Percentiles rank a stretch among this genome's conserved stretches.
These are phyloP conservation scores for Zasmidium angulare DNA, from an alignment of 2,329 filamentous ascomycete genomes.

Conservation along the genomic window DNA sequence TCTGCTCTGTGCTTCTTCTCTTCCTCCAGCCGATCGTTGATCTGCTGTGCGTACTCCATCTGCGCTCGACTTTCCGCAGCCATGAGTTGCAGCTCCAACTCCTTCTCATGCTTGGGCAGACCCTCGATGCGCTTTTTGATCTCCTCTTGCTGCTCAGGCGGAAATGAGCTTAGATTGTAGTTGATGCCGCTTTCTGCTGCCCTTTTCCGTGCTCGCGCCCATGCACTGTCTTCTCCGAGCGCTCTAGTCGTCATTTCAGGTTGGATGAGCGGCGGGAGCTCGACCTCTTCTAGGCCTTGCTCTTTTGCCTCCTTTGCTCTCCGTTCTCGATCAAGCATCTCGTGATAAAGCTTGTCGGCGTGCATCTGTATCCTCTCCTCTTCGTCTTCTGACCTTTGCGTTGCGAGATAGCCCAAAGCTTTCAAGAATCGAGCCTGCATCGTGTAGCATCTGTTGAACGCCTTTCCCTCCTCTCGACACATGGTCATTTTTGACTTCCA, in stretches of 20 bases:
- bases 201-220: constrained; percentile 26
- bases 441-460: constrained; percentile 82
- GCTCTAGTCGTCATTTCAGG: constrained; percentile 28
- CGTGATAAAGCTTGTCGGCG: constrained; percentile 84
- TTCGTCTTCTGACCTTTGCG: constrained; percentile 63
- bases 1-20: constrained; percentile 56
- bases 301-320: constrained; percentile 68
- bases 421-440: constrained; percentile 91
- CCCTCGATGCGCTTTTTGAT: constrained; percentile 47
- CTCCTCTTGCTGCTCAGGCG: constrained; percentile 57
- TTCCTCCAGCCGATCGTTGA: constrained; percentile 58
- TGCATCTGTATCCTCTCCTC: constrained; percentile 93
- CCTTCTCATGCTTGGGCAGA: constrained; percentile 39
- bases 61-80: constrained; percentile 63
- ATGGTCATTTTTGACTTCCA: constrained; percentile 70
- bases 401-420: constrained; percentile 79
- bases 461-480: constrained; percentile 74
- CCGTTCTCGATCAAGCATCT: constrained; percentile 79
- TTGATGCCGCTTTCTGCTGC: constrained; percentile 37
- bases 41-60: constrained; percentile 57
- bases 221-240: constrained; percentile 33
- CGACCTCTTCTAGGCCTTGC: constrained; percentile 53
- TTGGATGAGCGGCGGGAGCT: constrained; percentile 58
- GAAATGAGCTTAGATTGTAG: constrained; percentile 53
- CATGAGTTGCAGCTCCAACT: constrained; percentile 64